Conservation (phyloP, 106 monocot species). For the Platanthera zijinensis region DNA sequence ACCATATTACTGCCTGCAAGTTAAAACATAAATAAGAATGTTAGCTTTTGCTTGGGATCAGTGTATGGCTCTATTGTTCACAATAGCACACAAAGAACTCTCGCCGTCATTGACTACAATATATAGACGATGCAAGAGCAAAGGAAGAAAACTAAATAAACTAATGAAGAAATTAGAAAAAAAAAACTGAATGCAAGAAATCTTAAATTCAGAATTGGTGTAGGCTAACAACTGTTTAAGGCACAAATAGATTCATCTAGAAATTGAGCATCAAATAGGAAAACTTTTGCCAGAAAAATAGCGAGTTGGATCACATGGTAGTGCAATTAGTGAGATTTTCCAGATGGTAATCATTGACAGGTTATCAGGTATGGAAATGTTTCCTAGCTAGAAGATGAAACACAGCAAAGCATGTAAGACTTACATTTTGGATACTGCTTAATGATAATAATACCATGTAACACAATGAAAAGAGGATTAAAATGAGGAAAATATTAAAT, state of each 20-base stretch:
- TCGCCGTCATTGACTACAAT: neutral
- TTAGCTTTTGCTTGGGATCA: neutral
- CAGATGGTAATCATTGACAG: too few species aligned
- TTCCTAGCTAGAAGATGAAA: too few species aligned
- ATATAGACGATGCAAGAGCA: neutral
- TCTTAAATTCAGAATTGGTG: neutral
- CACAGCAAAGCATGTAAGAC: neutral
- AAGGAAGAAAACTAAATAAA: neutral
- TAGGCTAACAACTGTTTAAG: too few species aligned
- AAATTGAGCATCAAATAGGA: neutral
- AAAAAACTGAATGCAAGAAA: neutral
- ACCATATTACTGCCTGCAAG: slow-evolving; percentile 81
- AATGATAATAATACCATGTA: neutral
- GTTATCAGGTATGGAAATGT: too few species aligned
- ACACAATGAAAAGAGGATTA: neutral
- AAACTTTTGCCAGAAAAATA: too few species aligned
- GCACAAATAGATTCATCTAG: too few species aligned
- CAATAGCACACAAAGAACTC: neutral
- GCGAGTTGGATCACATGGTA: too few species aligned
- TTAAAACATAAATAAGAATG: neutral
- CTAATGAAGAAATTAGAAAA: neutral
- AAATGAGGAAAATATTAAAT: slow-evolving; percentile 3
- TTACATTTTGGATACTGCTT: neutral
- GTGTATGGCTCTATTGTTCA: neutral
- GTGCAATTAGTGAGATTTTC: too few species aligned